Base-by-base conservation (phyloP, 345 rosid genomes). In the Gossypium anomalum region DNA sequence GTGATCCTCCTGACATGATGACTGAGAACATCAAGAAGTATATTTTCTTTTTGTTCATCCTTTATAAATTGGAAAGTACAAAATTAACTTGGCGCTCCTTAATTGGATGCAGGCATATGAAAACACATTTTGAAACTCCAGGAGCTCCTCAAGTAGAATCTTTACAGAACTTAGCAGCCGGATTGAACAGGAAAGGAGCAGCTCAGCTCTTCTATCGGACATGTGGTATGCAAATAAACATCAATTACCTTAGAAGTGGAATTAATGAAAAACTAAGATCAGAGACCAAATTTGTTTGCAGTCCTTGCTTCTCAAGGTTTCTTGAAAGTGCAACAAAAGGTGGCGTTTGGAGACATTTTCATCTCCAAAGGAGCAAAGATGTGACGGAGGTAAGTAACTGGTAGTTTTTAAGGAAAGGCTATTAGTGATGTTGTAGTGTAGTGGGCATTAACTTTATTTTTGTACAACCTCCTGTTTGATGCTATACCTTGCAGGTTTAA, bases 161-260 rank as follows among this genome's bases (percentile, higher is more conserved):
- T 55, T 81, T 92, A 67, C 68, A 81, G 86, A 87, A 86, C 62
- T 87, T 92, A 22, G 81, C 97, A 16, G 29, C 78, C 62, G 98
- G 97, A 74, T 82, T 94, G 89, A 84, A 73, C 83, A 78, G 87
- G 75, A 89, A 82, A 77, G 87, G 86, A 65, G 97, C 98, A 69
- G 93, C 98, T 73, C 73, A 84, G 78, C 90, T 92, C 60, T 94
- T 94, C 75, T 92, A 88, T 76, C 98, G 90, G 78, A 87, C 89
- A 44, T 90, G 97, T 70, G 97, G 97, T 94, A 90, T 44, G 22
- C 60, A 62, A 56, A 34, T 5, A 34, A 34, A 34, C 41, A 34
- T 5, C 41, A 34, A 34, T 34, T 34, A 34, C 41, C 41, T 34
- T 34, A 34, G 41, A 34, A 34, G 7, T 5, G 41, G 41, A 34